Conservation (phyloP, 805 yeast genomes). For the Ogataea zsoltii region DNA sequence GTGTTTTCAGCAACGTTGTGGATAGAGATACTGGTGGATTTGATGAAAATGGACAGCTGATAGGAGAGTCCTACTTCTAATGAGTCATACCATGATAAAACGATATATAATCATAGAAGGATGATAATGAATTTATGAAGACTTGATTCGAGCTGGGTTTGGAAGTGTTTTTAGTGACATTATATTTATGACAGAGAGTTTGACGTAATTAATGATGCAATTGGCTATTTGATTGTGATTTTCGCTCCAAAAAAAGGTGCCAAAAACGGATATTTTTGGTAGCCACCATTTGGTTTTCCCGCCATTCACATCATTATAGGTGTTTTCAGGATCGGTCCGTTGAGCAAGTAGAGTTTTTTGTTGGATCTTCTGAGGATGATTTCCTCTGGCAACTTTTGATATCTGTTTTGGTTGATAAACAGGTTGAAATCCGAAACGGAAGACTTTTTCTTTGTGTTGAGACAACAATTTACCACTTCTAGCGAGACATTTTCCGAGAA, state of each 20-base stretch:
- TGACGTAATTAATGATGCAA: too few relatives aligned
- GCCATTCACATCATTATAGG: conserved; percentile 3
- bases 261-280: too few relatives aligned
- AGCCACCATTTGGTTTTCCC: too few relatives aligned
- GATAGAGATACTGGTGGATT: neutral
- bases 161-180: too few relatives aligned
- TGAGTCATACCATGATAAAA: neutral
- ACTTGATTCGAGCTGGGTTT: too few relatives aligned
- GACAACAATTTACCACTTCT: conserved; percentile 1
- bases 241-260: too few relatives aligned
- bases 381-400: conserved; percentile 11
- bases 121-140: too few relatives aligned
- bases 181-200: too few relatives aligned
- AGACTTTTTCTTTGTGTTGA: neutral
- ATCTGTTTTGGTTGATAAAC: neutral
- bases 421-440: neutral
- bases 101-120: neutral
- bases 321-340: conserved; percentile 5
- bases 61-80: neutral
- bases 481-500: neutral
- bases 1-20: conserved; percentile 16
- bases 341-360: conserved; percentile 10
- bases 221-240: too few relatives aligned
- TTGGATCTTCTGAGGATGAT: conserved; percentile 9
- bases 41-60: conserved; percentile 3